Evolutionary conservation across 441 rosid genomes (phyloP), one percentile per base, ranked within the genome.

Genomic region (Corymbia citriodora): DNA sequence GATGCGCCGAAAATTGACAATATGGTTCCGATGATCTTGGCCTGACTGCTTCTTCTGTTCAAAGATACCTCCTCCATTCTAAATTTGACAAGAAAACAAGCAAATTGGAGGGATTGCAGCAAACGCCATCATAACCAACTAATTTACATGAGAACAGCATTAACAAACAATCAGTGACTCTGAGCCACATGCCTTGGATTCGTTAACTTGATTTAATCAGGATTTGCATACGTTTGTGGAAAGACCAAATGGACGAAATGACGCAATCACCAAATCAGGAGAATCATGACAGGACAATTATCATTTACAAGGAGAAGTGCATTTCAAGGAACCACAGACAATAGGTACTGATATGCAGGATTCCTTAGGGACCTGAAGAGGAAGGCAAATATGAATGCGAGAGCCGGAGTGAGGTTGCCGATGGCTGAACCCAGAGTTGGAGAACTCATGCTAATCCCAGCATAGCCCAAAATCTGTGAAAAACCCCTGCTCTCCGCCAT

Each of bases 361-460:
- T 16, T 68, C 31, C 15, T 70, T 70, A 33, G 81, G 82, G 68
- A 94, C 97, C 97, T 92, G 87, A 92, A 89, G 82, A 92, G 90
- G 89, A 95, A 89, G 5, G 97, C 96, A 87, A 94, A 93, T 90
- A 94, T 59, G 93, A 95, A 94, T 74, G 96, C 94, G 89, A 94
- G 93, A 88, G 94, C 89, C 8, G 95, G 95, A 63, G 89, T 89
- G 81, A 95, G 95, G 88, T 95, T 95, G 49, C 53, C 89, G 87
- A 94, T 57, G 45, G 95, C 95, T n/a, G 96, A 91, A 45, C 92
- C 65, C 72, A 95, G 95, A 89, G 95, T 92, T n/a, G 96, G 96
- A 16, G 95, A 95, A 87, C 95, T 93, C 48, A 72, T 33, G 4
- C 82, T 72, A 33, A 72, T 72, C 82, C 82, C 82, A 72, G 82